These are phyloP conservation scores for Monosporozyma yasuniensis DNA, from an alignment of 805 yeast species.

Conservation along the genomic window DNA sequence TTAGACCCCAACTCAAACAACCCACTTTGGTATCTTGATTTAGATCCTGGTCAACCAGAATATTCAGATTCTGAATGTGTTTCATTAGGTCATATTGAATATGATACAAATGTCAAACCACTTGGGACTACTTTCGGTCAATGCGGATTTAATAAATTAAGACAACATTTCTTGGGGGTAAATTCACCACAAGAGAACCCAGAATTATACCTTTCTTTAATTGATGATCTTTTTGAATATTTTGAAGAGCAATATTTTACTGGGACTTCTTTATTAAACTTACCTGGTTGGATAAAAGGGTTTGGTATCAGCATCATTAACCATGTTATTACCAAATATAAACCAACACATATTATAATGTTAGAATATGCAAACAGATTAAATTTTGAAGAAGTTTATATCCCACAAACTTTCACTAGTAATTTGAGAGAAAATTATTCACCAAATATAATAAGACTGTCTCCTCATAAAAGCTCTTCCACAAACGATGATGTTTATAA, in stretches of 20 bases:
- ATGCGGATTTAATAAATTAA: constrained; percentile 8
- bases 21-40: constrained; percentile 48
- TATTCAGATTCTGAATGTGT: constrained; percentile 63
- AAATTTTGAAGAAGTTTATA: constrained; percentile 21
- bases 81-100: constrained; percentile 37
- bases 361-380: constrained; percentile 33
- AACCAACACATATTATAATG: constrained; percentile 51
- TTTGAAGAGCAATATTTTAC: constrained; percentile 26
- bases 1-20: constrained; percentile 7
- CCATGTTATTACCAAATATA: constrained; percentile 35
- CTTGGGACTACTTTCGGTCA: constrained; percentile 24
- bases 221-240: constrained; percentile 33
- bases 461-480: constrained; percentile 20
- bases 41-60: constrained; percentile 89
- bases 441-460: constrained; percentile 25
- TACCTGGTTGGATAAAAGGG: constrained; percentile 92
- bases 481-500: not conserved
- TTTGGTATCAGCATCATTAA: constrained; percentile 63
- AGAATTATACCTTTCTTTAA: constrained; percentile 37
- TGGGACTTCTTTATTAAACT: constrained; percentile 51
- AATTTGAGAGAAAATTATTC: constrained; percentile 23
- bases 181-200: constrained; percentile 64
- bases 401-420: constrained; percentile 24
- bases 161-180: constrained; percentile 48
- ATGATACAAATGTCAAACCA: constrained; percentile 5